These are phyloP conservation scores for Fraxinus nigra DNA, from an alignment of 305 asterid species.

Conservation along the genomic window DNA sequence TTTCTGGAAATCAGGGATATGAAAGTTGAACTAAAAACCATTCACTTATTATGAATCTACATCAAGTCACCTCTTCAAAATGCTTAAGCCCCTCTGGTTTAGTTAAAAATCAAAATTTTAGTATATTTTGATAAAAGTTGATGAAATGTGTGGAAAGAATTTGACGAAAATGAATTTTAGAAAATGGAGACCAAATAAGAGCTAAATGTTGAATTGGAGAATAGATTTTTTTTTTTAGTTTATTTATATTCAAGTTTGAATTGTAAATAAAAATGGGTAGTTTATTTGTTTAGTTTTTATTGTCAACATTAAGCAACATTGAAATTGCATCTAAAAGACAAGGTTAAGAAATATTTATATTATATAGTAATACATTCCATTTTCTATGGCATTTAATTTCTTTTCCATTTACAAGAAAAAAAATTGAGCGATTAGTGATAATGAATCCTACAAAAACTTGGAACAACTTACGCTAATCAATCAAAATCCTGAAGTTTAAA, in stretches of 20 bases:
- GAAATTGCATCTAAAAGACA: neutral
- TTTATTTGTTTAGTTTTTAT: neutral
- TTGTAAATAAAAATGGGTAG: neutral
- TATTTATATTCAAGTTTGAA: neutral
- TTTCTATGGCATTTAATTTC: neutral
- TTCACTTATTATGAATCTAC: neutral
- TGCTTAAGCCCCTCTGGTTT: neutral
- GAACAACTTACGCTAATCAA: neutral
- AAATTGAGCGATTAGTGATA: neutral
- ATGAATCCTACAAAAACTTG: neutral
- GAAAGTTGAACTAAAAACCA: neutral
- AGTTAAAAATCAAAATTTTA: neutral
- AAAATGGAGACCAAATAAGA: neutral
- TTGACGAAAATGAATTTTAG: neutral
- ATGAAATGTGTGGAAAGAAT: neutral
- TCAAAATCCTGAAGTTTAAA: neutral
- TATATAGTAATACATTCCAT: neutral
- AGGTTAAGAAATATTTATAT: neutral
- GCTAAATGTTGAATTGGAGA: neutral
- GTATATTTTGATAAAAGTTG: neutral
- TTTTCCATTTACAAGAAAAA: neutral
- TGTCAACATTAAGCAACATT: neutral
- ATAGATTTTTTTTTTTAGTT: neutral
- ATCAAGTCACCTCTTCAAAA: neutral
- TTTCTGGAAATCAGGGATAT: neutral